A percentile compares a stretch with the other conserved stretches of the same genome.
Conservation (phyloP, 2,329 filamentous ascomycete genomes). For the Scedosporium boydii region DNA sequence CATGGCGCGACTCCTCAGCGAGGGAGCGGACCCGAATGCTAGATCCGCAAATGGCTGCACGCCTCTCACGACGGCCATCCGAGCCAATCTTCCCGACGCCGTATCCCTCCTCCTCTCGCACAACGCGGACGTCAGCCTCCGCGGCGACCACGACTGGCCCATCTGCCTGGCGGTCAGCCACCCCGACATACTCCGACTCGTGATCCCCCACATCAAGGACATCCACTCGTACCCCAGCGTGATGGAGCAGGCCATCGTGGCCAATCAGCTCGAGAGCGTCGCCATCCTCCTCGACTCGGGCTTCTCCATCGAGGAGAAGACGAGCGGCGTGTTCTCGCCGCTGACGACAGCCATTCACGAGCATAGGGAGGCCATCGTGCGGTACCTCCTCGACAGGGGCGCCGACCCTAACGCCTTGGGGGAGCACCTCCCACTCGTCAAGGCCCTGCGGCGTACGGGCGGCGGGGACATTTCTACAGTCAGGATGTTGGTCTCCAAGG, state of each 20-base stretch:
- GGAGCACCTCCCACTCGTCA: conserved; percentile 63
- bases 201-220: conserved; percentile 48
- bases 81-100: conserved; percentile 47
- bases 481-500: conserved; percentile 51
- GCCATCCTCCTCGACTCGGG: conserved; percentile 56
- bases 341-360: conserved; percentile 60
- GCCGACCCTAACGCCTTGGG: conserved; percentile 59
- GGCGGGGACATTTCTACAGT: conserved; percentile 49
- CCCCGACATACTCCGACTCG: conserved; percentile 47
- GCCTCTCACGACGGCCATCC: conserved; percentile 56
- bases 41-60: conserved; percentile 48
- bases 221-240: conserved; percentile 56
- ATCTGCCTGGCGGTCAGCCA: conserved; percentile 58
- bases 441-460: conserved; percentile 51
- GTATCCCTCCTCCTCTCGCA: conserved; percentile 48
- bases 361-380: conserved; percentile 49
- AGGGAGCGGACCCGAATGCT: conserved; percentile 51
- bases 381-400: conserved; percentile 50
- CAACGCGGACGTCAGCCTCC: conserved; percentile 52
- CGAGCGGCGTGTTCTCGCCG: conserved; percentile 62
- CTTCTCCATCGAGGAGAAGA: conserved; percentile 61
- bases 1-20: conserved; percentile 49
- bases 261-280: conserved; percentile 57
- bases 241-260: conserved; percentile 57
- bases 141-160: conserved; percentile 58